Evolutionary conservation across 768 basidiomycete species (phyloP).

Genomic region (Hygrocybe coccinea): DNA sequence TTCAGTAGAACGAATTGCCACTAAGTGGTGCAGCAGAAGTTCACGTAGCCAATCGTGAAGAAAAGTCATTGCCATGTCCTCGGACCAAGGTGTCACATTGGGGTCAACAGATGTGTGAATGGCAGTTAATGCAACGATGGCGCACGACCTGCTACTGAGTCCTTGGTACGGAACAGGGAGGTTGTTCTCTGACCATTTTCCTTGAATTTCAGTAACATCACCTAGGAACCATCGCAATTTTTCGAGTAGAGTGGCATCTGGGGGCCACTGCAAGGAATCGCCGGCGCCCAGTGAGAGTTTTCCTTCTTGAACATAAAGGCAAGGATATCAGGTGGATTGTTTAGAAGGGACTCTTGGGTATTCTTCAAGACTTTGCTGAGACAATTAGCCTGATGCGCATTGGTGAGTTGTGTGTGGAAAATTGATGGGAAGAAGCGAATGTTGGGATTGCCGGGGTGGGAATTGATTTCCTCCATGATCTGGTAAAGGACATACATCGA

Average conservation of each 20-base stretch:
- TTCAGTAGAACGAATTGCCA: not conserved
- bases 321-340: slow-evolving; percentile 13
- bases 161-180: slow-evolving; percentile 13
- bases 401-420: slow-evolving; percentile 13
- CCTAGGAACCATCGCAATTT: slow-evolving; percentile 16
- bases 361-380: not conserved
- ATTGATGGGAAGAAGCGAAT: not conserved
- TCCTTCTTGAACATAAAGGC: slow-evolving; percentile 1
- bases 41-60: not conserved
- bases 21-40: not conserved
- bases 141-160: slow-evolving; percentile 17
- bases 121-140: slow-evolving; percentile 10
- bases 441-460: not conserved
- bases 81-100: too few species aligned
- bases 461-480: slow-evolving; percentile 11
- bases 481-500: slow-evolving; percentile 19
- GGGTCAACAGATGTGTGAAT: too few species aligned
- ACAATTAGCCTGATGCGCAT: not conserved
- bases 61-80: slow-evolving; percentile 2
- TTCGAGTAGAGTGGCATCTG: slow-evolving; percentile 1
- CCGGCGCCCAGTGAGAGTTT: slow-evolving; percentile 8
- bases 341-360: not conserved
- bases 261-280: slow-evolving; percentile 12
- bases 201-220: not conserved
- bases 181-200: not conserved